Evolutionary conservation across 2,329 filamentous ascomycete genomes (phyloP).

Genomic region (Penicillium paneum): DNA sequence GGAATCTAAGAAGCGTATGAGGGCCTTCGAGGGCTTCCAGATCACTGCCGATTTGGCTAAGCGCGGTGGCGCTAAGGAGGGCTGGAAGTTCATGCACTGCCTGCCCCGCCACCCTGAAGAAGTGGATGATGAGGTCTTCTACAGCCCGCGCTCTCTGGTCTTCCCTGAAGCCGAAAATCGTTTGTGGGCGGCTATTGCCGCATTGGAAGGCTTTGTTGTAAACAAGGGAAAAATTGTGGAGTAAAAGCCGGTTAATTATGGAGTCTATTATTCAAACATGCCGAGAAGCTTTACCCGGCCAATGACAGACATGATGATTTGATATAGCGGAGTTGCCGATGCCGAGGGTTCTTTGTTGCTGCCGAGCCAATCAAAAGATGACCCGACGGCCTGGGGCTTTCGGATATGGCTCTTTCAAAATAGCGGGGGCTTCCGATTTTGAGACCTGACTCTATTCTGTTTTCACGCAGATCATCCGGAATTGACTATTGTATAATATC

Average conservation of each 20-base stretch:
- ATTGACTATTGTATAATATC: background rate
- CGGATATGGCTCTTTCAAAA: background rate
- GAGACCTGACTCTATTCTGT: background rate
- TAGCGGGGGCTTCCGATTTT: background rate
- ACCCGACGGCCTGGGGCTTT: conserved; percentile 15
- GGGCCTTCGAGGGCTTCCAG: conserved; percentile 85
- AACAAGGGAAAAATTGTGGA: conserved; percentile 75
- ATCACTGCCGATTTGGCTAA: conserved; percentile 82
- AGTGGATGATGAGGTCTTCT: conserved; percentile 92
- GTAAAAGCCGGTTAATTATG: conserved; percentile 10
- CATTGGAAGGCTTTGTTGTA: conserved; percentile 85
- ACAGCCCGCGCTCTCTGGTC: conserved; percentile 77
- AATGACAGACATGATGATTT: conserved; percentile 16
- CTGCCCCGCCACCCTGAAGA: conserved; percentile 88
- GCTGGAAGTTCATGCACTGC: conserved; percentile 99
- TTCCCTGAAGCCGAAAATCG: conserved; percentile 95
- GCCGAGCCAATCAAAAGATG: conserved; percentile 5
- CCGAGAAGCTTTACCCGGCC: background rate
- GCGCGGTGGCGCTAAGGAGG: conserved; percentile 77
- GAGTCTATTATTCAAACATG: background rate
- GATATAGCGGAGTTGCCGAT: background rate
- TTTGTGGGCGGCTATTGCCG: conserved; percentile 84
- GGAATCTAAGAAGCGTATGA: conserved; percentile 71
- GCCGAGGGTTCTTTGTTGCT: background rate
- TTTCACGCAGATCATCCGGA: background rate